Percentiles rank a stretch among this genome's conserved stretches.
These are phyloP conservation scores for Candida nonsorbophila DNA, from an alignment of 805 yeast species.

Conservation along the genomic window DNA sequence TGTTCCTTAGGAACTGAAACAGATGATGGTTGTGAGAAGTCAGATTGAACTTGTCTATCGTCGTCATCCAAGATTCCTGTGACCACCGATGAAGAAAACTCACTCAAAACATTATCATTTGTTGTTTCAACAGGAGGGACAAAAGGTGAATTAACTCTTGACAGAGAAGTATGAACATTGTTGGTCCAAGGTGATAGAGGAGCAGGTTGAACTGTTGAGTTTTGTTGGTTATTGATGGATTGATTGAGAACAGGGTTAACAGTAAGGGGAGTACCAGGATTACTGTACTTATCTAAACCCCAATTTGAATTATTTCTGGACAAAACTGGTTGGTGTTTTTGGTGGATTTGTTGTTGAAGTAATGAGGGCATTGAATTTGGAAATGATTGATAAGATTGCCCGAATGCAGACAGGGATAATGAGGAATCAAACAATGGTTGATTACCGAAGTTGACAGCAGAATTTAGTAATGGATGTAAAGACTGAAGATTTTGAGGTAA, in stretches of 20 bases:
- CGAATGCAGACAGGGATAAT: not conserved
- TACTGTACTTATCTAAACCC: constrained; percentile 26
- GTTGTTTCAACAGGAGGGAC: constrained; percentile 14
- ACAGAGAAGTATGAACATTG: constrained; percentile 23
- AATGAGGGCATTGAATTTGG: constrained; percentile 26
- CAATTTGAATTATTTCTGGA: constrained; percentile 33
- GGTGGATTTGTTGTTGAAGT: constrained; percentile 26
- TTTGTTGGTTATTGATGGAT: constrained; percentile 9
- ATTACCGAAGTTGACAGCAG: constrained; percentile 2
- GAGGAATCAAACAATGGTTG: not conserved
- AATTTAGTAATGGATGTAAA: constrained; percentile 2
- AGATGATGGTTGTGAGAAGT: constrained; percentile 1
- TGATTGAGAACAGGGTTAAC: constrained; percentile 1
- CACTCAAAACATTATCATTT: constrained; percentile 28
- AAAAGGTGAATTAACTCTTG: constrained; percentile 38
- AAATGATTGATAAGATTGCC: constrained; percentile 1
- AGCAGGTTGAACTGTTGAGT: constrained; percentile 22
- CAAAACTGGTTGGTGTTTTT: constrained; percentile 24
- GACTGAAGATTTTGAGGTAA: no score
- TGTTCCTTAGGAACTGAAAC: constrained; percentile 4
- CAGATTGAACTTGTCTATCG: not conserved
- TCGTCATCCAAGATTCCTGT: constrained; percentile 31
- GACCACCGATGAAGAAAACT: constrained; percentile 35
- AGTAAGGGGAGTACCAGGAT: constrained; percentile 7
- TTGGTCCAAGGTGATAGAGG: constrained; percentile 39